These are phyloP conservation scores for Fusarium austroafricanum DNA, from an alignment of 2,329 filamentous ascomycete genomes.

Conservation along the genomic window DNA sequence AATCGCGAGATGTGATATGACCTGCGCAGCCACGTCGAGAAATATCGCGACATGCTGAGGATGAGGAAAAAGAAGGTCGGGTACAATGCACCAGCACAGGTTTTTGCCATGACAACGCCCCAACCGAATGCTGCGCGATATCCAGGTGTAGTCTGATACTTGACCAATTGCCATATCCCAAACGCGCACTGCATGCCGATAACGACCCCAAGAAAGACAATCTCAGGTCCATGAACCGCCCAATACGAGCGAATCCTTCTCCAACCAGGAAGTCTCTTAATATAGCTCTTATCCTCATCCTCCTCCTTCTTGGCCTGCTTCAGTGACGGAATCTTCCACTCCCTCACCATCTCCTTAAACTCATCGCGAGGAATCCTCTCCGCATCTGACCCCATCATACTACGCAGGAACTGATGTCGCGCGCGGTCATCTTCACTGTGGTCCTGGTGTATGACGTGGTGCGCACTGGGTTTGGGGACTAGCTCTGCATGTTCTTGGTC, in stretches of 20 bases:
- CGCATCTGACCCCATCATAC: constrained; percentile 58
- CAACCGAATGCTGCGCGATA: constrained; percentile 65
- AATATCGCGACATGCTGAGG: constrained; percentile 68
- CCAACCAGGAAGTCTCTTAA: constrained; percentile 58
- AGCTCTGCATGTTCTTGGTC: constrained; percentile 64
- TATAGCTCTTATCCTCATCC: constrained; percentile 59
- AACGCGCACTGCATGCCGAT: constrained; percentile 61
- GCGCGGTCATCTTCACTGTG: constrained; percentile 53
- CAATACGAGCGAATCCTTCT: constrained; percentile 64
- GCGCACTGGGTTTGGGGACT: constrained; percentile 57
- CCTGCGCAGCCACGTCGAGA: constrained; percentile 64
- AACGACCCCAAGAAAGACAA: constrained; percentile 62
- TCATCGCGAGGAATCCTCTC: constrained; percentile 58
- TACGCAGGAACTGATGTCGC: constrained; percentile 64
- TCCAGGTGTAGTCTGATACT: constrained; percentile 58
- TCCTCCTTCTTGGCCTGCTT: constrained; percentile 60
- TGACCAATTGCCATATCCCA: constrained; percentile 66
- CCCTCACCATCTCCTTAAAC: constrained; percentile 57
- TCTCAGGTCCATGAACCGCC: constrained; percentile 65
- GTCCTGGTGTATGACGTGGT: constrained; percentile 57
- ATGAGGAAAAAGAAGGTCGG: constrained; percentile 69
- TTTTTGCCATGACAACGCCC: constrained; percentile 67
- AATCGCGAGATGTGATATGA: constrained; percentile 64
- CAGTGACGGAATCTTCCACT: constrained; percentile 62
- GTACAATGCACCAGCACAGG: constrained; percentile 65